Conservation (phyloP, 495 filamentous ascomycete species). For the Penicillium canariense region DNA sequence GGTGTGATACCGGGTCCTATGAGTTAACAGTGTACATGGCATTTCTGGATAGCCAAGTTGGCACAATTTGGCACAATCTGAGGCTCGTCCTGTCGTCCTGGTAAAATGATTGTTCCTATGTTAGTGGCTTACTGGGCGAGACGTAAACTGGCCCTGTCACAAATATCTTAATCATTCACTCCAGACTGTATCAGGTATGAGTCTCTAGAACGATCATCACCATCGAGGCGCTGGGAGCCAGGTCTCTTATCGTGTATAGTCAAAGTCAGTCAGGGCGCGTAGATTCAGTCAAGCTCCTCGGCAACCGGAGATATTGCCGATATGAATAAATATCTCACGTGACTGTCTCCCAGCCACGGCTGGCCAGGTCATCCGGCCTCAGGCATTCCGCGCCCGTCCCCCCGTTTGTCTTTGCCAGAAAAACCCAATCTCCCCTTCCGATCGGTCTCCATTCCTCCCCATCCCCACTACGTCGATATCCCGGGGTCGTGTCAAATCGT, state of each 20-base stretch:
- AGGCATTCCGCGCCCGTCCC: not conserved
- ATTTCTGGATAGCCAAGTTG: not conserved
- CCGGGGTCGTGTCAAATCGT: conserved; percentile 19
- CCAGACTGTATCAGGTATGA: no score
- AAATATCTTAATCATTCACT: not conserved
- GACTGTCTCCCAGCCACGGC: not conserved
- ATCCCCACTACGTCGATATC: conserved; percentile 4
- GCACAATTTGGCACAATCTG: not conserved
- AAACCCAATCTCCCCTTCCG: conserved; percentile 11
- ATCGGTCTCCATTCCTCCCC: conserved; percentile 13
- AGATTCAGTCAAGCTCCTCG: no score
- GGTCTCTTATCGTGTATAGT: no score
- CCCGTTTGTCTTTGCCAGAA: not conserved
- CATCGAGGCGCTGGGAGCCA: no score
- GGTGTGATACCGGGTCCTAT: no score
- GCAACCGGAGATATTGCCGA: not conserved
- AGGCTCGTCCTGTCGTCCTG: not conserved
- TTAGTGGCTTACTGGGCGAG: not conserved
- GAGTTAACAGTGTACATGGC: not conserved
- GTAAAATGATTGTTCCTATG: not conserved
- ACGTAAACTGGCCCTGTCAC: not conserved
- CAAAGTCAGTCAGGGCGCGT: no score
- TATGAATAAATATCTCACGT: not conserved
- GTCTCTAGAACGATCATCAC: no score
- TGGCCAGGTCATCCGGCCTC: not conserved